Conservation (phyloP, 306 rosid species). For the Begonia peltatifolia region DNA sequence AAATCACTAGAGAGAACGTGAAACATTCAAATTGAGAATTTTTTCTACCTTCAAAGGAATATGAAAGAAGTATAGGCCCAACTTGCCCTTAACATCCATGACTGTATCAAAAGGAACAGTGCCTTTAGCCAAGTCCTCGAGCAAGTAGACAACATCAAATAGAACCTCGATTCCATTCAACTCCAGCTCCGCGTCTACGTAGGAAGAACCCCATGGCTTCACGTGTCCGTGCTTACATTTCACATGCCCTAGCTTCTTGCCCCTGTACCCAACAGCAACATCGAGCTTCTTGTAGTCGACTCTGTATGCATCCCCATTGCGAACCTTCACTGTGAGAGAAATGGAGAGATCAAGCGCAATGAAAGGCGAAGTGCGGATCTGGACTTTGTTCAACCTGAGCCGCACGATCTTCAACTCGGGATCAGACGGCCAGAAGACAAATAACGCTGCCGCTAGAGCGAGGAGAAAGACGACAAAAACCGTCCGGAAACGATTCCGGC, state of each 20-base stretch:
- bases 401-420: constrained; percentile 49
- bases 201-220: constrained; percentile 45
- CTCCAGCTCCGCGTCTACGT: constrained; percentile 58
- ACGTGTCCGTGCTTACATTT: constrained; percentile 38
- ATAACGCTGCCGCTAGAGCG: constrained; percentile 10
- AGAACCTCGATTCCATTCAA: constrained; percentile 34
- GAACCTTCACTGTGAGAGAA: constrained; percentile 31
- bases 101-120: constrained; percentile 40
- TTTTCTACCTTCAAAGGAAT: constrained; percentile 45
- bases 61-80: constrained; percentile 34
- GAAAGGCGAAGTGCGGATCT: constrained; percentile 39
- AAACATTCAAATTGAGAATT: neutral
- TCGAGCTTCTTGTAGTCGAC: constrained; percentile 35
- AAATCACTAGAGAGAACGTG: neutral
- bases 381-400: constrained; percentile 26
- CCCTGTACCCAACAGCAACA: constrained; percentile 58
- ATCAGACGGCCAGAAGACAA: constrained; percentile 45
- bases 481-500: neutral
- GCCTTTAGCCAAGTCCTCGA: constrained; percentile 60
- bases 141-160: constrained; percentile 45
- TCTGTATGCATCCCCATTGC: constrained; percentile 40
- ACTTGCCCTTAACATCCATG: constrained; percentile 28
- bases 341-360: constrained; percentile 46
- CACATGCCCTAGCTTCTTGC: constrained; percentile 54
- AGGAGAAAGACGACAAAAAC: constrained; percentile 13